Base-by-base conservation (phyloP, 495 filamentous ascomycete genomes). In the Penicillium subrubescens region DNA sequence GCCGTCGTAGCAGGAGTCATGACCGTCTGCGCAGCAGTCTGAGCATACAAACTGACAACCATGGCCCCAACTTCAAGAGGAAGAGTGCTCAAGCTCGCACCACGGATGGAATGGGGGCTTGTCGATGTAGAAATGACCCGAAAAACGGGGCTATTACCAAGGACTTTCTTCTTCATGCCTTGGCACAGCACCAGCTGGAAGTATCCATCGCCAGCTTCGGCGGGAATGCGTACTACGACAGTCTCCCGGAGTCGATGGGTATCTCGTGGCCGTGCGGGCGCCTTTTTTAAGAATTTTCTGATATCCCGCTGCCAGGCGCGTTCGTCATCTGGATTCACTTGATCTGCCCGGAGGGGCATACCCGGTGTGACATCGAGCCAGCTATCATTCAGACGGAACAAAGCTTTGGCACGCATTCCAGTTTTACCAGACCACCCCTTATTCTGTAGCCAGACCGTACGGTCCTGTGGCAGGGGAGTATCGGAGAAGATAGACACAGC, bases 251-350 rank as follows among this genome's bases (percentile, higher is more conserved):
- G 65, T 1, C 73, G 59, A 65, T 90, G 88, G 8, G 72, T 78
- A 34, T 82, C 74, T 3, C 77, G 71, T 5, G 75, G 67, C 5
- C 78, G 77, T 1, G 75, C 69, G 5, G 77, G 53, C 0, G 78
- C 76, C 57, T 84, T 86, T 58, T 86, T 88, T 1, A 70, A 62
- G 41, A 88, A 88, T 46, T 84, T 84, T 25, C 75, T 77, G 55
- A 91, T 87, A 67, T 90, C 88, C 46, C 88, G 77, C 70, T 89
- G 86, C 88, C 88, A 89, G 27, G 83, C 84, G 25, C 88, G 79
- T 63, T 90, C 88, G 43, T 86, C 84, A 10, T 71, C 67, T 2
- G 78, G 72, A 0, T 77, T 74, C 5, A 88, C 63, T 59, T 85
- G 83, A 3, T 79, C 72, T 0, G 81, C 64, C 11, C 70, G 63